phyloP scores from a whole-genome alignment of 2,329 filamentous ascomycete genomes.

The Fusarium sp. region DNA sequence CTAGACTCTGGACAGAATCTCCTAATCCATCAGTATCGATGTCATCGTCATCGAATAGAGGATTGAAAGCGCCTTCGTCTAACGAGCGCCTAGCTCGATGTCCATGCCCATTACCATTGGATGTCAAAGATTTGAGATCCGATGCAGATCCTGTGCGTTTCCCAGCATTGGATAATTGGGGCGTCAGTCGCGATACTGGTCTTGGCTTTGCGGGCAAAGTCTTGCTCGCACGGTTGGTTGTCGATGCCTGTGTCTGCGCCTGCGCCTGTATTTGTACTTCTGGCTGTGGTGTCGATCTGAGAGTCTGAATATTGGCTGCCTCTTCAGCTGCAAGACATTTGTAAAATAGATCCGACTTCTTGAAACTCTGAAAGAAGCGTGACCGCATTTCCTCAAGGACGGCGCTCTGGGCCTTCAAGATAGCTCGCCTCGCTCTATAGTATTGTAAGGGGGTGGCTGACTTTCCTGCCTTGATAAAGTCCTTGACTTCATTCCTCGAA shows the following conservation, averaged over 20 bases:
- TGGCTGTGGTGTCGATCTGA: slow-evolving; percentile 28
- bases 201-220: slow-evolving; percentile 56
- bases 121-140: slow-evolving; percentile 53
- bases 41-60: slow-evolving; percentile 84
- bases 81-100: slow-evolving; percentile 68
- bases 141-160: slow-evolving; percentile 57
- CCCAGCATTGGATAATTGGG: slow-evolving; percentile 44
- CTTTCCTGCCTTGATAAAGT: slow-evolving; percentile 81
- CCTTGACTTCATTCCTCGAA: slow-evolving; percentile 73
- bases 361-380: slow-evolving; percentile 83
- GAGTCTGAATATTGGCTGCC: slow-evolving; percentile 53
- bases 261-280: slow-evolving; percentile 27
- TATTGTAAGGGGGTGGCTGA: slow-evolving; percentile 83
- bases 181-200: slow-evolving; percentile 53
- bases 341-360: slow-evolving; percentile 92
- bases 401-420: slow-evolving; percentile 82
- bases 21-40: slow-evolving; percentile 73
- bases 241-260: slow-evolving; percentile 35
- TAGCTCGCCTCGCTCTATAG: slow-evolving; percentile 79
- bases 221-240: slow-evolving; percentile 43
- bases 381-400: slow-evolving; percentile 86
- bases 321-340: slow-evolving; percentile 94
- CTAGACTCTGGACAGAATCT: slow-evolving; percentile 80
- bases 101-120: slow-evolving; percentile 52
- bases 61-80: slow-evolving; percentile 64